Evolutionary conservation across 495 filamentous ascomycete species (phyloP), one percentile per base, ranked within the genome.

Genomic region (Trichoderma reesei): DNA sequence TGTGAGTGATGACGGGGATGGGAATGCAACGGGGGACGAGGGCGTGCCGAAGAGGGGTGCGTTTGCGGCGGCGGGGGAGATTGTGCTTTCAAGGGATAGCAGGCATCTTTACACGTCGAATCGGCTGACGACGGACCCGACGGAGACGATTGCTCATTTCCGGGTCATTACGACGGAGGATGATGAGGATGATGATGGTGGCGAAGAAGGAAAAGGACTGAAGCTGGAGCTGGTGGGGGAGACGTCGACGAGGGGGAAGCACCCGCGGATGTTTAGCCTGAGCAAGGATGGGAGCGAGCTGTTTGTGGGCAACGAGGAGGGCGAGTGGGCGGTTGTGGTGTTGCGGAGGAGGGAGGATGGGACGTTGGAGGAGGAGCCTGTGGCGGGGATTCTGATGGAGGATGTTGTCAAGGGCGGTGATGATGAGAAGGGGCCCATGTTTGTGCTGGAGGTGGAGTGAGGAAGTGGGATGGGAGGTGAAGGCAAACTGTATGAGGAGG

Each of bases 71-170:
- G 73, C 71, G 13, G 73, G 70, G 36, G 70, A 69, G 65, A 63
- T 75, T 13, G 65, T 64, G 14, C 56, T 75, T 64, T 66, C 72
- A 3, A 33, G 44, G 13, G 72, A 74, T 69, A 61, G 64, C 60
- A 48, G 33, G 39, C 68, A 73, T 67, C 62, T 75, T 14, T 75
- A 74, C 66, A 68, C 74, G 48, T 72, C 72, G 66, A 75, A 75
- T 71, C 71, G 73, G 13, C 63, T 70, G 51, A 71, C 64, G 33
- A 72, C 70, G 34, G 65, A 70, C 62, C 64, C 62, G 31, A 69
- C 69, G 11, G 73, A 75, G 65, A 71, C 61, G 66, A 71, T 75
- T 63, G 67, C 73, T 34, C 72, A 73, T 65, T 75, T 75, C 65
- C 41, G n/a, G 37, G 46, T 54, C 44, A 59, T 41, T 42, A 10